Evolutionary conservation across 306 rosid genomes (phyloP), one percentile per base, ranked within the genome.

Genomic region (Rosa rugosa): DNA sequence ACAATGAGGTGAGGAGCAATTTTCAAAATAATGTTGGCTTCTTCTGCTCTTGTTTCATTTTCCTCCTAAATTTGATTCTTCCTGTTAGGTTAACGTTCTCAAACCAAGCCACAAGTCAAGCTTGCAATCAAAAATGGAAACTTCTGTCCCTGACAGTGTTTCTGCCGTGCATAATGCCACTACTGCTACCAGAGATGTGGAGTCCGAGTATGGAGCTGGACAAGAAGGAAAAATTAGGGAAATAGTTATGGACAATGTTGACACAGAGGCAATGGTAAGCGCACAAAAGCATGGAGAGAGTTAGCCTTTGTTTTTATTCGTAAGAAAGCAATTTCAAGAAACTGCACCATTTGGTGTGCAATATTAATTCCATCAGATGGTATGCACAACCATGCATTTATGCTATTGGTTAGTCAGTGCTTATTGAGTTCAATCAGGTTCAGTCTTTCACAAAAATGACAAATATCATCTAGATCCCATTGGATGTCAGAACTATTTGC

Each of bases 41-140:
- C 38, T 50, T 78, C 45, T 78, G 38, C 79, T 54, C 57, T 66
- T 85, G 57, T 60, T 50, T 80, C 36, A 17, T 80, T 46, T 12
- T 78, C 80, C 70, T 69, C 77, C 79, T 80, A 74, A 51, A 73
- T 79, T 73, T 62, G 66, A 31, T 78, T 87, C 17, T 82, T 76
- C 51, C 51, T 51, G 77, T 83, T 76, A 94, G 98, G 93, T 92
- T 79, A 86, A 87, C 62, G 90, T 92, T 86, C 97, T 94, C 65
- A 94, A 90, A 86, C 97, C 97, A 76, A 94, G 98, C 90, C 97
- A 90, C 87, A 94, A 89, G 87, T 92, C 93, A 51, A 89, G 91
- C 80, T 81, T 92, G 92, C 98, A 83, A 83, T 82, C 97, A 68
- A 90, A 90, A 84, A 82, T 70, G 34, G 92, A 82, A 80, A 92